Evolutionary conservation across 2,329 filamentous ascomycete genomes (phyloP).

Genomic region (Aurifilum marmelostoma): DNA sequence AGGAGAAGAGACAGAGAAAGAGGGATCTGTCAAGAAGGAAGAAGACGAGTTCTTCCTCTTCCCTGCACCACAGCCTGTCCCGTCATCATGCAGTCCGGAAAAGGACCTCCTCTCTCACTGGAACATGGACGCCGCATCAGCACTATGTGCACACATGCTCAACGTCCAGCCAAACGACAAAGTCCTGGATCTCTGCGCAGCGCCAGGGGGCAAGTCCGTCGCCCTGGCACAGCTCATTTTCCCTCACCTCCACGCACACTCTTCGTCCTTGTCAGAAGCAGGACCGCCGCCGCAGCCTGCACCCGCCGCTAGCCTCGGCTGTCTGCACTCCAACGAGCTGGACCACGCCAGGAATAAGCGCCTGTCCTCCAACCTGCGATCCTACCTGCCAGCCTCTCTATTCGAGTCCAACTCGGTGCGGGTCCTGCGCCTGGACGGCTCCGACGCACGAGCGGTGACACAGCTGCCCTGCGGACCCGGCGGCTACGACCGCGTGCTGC

Average conservation of each 20-base stretch:
- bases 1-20: neutral
- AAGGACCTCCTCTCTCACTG: slow-evolving; percentile 36
- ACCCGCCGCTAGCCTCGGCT: slow-evolving; percentile 29
- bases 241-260: slow-evolving; percentile 26
- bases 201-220: slow-evolving; percentile 42
- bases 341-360: slow-evolving; percentile 39
- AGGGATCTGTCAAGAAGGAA: slow-evolving; percentile 4
- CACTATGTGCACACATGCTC: slow-evolving; percentile 39
- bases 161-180: slow-evolving; percentile 40
- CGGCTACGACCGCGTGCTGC: slow-evolving; percentile 44
- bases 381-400: slow-evolving; percentile 34
- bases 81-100: slow-evolving; percentile 14
- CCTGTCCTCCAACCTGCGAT: slow-evolving; percentile 35
- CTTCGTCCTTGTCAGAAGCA: slow-evolving; percentile 31
- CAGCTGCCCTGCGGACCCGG: slow-evolving; percentile 36
- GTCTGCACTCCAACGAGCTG: slow-evolving; percentile 44
- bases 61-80: slow-evolving; percentile 32
- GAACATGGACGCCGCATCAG: slow-evolving; percentile 38
- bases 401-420: slow-evolving; percentile 33
- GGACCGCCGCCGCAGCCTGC: slow-evolving; percentile 31
- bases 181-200: slow-evolving; percentile 45
- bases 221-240: slow-evolving; percentile 39
- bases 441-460: slow-evolving; percentile 34
- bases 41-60: slow-evolving; percentile 31
- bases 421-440: slow-evolving; percentile 35